Conservation (phyloP, 2,329 filamentous ascomycete species). For the Talaromyces sp. region DNA sequence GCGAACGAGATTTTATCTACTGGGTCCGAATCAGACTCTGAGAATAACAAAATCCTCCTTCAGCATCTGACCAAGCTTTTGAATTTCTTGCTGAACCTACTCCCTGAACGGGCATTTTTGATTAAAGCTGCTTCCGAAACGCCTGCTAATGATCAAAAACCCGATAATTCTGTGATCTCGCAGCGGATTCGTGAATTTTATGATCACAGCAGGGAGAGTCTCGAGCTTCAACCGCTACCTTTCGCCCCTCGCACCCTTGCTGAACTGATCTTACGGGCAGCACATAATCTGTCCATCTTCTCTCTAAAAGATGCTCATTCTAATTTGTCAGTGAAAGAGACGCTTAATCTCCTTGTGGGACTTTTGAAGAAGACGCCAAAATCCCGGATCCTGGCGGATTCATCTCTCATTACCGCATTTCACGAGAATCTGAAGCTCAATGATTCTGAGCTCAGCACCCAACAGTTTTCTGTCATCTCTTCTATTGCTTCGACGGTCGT, state of each 20-base stretch:
- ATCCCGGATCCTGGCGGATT: constrained; percentile 29
- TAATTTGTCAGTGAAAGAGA: constrained; percentile 48
- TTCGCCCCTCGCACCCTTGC: constrained; percentile 53
- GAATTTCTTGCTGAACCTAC: constrained; percentile 23
- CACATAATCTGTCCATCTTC: constrained; percentile 34
- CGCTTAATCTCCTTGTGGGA: constrained; percentile 55
- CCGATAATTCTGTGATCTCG: constrained; percentile 43
- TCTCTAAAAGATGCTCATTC: constrained; percentile 22
- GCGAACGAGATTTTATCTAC: constrained; percentile 30
- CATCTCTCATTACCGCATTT: constrained; percentile 30
- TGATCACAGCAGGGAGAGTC: constrained; percentile 62
- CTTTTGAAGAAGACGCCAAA: constrained; percentile 35
- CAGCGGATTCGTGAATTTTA: constrained; percentile 63
- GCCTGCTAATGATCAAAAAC: constrained; percentile 9
- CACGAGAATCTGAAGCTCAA: constrained; percentile 18
- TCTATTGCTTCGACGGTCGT: constrained; percentile 46
- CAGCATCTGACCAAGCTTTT: constrained; percentile 24
- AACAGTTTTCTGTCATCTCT: constrained; percentile 31
- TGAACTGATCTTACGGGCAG: constrained; percentile 60
- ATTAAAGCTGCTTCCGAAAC: constrained; percentile 39
- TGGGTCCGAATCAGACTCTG: constrained; percentile 9
- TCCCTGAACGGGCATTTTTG: constrained; percentile 47
- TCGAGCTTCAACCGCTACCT: constrained; percentile 58
- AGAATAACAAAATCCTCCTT: constrained; percentile 17
- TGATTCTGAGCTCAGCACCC: constrained; percentile 20